Conservation (phyloP, 2,329 filamentous ascomycete genomes). For the Rachicladosporium sp. region DNA sequence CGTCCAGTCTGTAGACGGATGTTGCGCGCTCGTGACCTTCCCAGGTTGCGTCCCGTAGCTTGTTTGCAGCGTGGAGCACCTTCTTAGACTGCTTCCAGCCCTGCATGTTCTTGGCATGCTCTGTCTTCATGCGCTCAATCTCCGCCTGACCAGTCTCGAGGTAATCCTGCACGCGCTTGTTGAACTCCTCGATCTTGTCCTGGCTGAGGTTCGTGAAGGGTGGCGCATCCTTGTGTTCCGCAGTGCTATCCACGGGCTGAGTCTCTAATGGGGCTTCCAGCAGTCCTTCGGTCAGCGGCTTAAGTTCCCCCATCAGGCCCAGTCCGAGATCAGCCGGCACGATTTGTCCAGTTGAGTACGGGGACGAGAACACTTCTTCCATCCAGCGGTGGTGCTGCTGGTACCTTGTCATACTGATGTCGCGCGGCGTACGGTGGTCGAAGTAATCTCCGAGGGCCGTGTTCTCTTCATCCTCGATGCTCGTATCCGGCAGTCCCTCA, state of each 20-base stretch:
- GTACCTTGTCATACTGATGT: slow-evolving; percentile 78
- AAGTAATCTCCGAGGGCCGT: slow-evolving; percentile 77
- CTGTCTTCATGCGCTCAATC: slow-evolving; percentile 70
- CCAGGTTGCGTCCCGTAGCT: slow-evolving; percentile 55
- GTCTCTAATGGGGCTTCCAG: slow-evolving; percentile 47
- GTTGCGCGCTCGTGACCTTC: slow-evolving; percentile 22
- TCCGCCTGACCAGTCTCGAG: slow-evolving; percentile 64
- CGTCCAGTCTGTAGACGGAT: slow-evolving; percentile 34
- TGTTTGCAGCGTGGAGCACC: slow-evolving; percentile 62
- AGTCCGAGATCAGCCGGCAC: slow-evolving; percentile 76
- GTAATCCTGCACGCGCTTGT: slow-evolving; percentile 61
- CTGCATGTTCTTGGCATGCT: slow-evolving; percentile 64
- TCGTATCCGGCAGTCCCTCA: slow-evolving; percentile 31
- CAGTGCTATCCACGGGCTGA: slow-evolving; percentile 17
- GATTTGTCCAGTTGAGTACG: slow-evolving; percentile 75
- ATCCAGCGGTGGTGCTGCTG: slow-evolving; percentile 98
- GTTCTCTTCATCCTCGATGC: slow-evolving; percentile 80
- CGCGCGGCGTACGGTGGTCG: slow-evolving; percentile 76
- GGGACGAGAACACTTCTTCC: slow-evolving; percentile 89
- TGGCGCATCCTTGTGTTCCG: slow-evolving; percentile 30
- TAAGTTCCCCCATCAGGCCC: slow-evolving; percentile 65
- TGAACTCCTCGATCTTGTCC: slow-evolving; percentile 73
- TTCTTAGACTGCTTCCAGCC: slow-evolving; percentile 59
- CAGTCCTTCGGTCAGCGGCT: slow-evolving; percentile 70
- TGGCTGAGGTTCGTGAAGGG: slow-evolving; percentile 56